Base-by-base conservation (phyloP, 2,329 filamentous ascomycete genomes). In the Fusarium compactum region DNA sequence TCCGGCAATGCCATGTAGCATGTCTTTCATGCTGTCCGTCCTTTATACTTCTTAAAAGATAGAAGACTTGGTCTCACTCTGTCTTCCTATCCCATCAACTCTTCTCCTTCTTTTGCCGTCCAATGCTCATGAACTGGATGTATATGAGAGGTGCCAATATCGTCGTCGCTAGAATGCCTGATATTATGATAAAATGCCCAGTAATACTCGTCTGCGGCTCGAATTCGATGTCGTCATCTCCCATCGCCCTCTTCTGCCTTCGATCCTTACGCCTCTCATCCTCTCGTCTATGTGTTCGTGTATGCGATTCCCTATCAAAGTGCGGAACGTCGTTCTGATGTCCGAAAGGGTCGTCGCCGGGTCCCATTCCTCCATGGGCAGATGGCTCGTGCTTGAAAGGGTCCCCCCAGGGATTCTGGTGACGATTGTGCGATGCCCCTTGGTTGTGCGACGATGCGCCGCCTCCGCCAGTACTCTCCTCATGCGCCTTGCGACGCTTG, bases 261-360 rank as follows among this genome's bases (percentile, higher is more conserved):
- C 83, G 65, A 47, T 72, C 66, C 73, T 74, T 78, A 22, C 81
- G 79, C 8, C 84, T 79, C 45, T 82, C 79, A 70, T 92, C 87
- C 73, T 92, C 85, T 34, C 86, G 83, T 52, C 86, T 84, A 69
- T 97, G 93, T 63, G 93, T 97, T 67, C 89, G 85, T 74, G 90
- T 89, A 80, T 97, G 95, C 12, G 86, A 85, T 44, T 82, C 84
- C 43, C 87, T 87, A 81, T 98, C 91, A 73, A 97, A 99, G 81
- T 97, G 92, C 71, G 90, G 88, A 32, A 94, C 84, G 34, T 90
- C 84, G 58, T 88, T 83, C 32, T 83, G 79, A 54, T 80, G 76
- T 3, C 78, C 75, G 69, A 81, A 86, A 8, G 85, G 83, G 43
- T 84, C 81, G 60, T 87, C 85, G 1, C 89, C 90, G 4, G 85